These are phyloP conservation scores for Misopates orontium DNA, from an alignment of 257 asterid genomes.

Conservation along the genomic window DNA sequence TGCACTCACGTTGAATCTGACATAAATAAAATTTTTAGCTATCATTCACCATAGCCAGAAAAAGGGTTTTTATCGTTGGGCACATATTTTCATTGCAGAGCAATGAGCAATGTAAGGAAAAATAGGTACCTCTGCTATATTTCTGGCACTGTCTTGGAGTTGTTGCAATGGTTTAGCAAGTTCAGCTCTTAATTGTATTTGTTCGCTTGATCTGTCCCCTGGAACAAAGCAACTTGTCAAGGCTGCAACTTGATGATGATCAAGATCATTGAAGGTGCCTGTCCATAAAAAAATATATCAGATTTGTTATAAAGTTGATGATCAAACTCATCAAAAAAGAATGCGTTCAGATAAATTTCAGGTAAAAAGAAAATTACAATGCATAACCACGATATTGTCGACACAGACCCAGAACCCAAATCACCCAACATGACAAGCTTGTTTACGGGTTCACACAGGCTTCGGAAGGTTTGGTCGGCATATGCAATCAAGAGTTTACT, in stretches of 20 bases:
- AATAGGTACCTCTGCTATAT: conserved; percentile 78
- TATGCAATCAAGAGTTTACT: background rate
- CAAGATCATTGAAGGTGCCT: conserved; percentile 97
- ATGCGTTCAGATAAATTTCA: conserved; percentile 5
- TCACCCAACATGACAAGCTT: conserved; percentile 1
- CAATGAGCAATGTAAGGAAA: conserved; percentile 10
- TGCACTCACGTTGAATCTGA: conserved; percentile 98
- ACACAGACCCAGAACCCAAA: background rate
- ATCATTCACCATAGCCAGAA: conserved; percentile 17
- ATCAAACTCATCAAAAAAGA: conserved; percentile 20
- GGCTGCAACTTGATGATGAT: conserved; percentile 92
- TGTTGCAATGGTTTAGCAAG: conserved; percentile 91
- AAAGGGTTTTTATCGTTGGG: background rate
- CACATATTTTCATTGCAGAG: conserved; percentile 2
- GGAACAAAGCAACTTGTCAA: conserved; percentile 95
- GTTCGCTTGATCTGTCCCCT: conserved; percentile 78
- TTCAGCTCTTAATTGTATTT: conserved; percentile 83
- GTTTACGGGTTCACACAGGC: background rate
- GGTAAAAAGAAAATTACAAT: background rate
- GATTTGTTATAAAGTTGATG: conserved; percentile 10
- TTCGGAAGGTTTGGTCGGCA: background rate
- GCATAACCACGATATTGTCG: background rate
- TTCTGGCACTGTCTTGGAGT: conserved; percentile 92
- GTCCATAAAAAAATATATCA: conserved; percentile 11
- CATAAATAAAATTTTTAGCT: conserved; percentile 15